These are phyloP conservation scores for Wilcoxina mikolae DNA, from an alignment of 495 filamentous ascomycete species.

Conservation along the genomic window DNA sequence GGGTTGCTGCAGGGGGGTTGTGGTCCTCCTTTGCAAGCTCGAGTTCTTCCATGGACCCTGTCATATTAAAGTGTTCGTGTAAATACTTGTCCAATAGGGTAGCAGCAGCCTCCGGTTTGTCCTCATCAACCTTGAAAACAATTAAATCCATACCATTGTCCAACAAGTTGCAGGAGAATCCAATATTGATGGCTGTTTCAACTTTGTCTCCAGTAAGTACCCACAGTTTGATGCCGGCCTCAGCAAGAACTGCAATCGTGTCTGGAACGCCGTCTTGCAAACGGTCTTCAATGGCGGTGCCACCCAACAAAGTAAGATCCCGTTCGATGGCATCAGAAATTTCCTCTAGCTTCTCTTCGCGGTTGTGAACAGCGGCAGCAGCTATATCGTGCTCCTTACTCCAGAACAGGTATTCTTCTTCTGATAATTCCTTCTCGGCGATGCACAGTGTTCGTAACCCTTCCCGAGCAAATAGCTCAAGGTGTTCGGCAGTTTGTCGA, in stretches of 20 bases:
- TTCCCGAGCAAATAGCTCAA: constrained; percentile 93
- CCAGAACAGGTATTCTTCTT: constrained; percentile 79
- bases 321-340: constrained; percentile 84
- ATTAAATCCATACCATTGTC: constrained; percentile 97
- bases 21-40: constrained; percentile 64
- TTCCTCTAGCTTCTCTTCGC: constrained; percentile 87
- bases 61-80: constrained; percentile 51
- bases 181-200: constrained; percentile 99
- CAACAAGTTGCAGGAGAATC: constrained; percentile 95
- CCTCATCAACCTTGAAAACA: constrained; percentile 70
- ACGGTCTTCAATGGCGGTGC: constrained; percentile 95
- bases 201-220: constrained; percentile 98
- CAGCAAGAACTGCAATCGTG: constrained; percentile 79
- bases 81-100: constrained; percentile 60
- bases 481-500: constrained; percentile 70
- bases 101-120: constrained; percentile 47
- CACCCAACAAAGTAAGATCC: constrained; percentile 75
- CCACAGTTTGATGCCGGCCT: constrained; percentile 99
- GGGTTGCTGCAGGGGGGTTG: constrained; percentile 67
- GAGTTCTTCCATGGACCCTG: constrained; percentile 77
- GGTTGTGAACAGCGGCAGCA: constrained; percentile 63
- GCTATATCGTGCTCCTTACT: constrained; percentile 76
- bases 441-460: constrained; percentile 91
- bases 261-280: constrained; percentile 96
- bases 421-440: constrained; percentile 66